Percentiles rank a stretch among this genome's conserved stretches.
These are phyloP conservation scores for Usnea hakonensis DNA, from an alignment of 495 filamentous ascomycete genomes.

Conservation along the genomic window DNA sequence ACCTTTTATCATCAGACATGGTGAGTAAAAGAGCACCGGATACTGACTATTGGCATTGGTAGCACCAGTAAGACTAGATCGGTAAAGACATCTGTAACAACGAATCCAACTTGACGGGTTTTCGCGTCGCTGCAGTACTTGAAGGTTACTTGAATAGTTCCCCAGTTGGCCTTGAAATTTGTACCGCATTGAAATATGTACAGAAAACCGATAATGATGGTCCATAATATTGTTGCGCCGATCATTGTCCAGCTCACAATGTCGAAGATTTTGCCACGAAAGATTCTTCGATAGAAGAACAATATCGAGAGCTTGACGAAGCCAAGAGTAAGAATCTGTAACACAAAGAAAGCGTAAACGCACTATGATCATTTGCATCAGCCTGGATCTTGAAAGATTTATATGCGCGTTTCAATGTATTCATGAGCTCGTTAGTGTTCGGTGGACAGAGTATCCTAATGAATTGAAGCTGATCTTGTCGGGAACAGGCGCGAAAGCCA, in stretches of 20 bases:
- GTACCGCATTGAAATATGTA: neutral
- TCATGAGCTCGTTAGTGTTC: neutral
- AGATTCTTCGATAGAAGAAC: conserved; percentile 8
- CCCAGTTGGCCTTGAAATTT: neutral
- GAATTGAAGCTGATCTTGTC: neutral
- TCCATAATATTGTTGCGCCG: neutral
- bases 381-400: neutral
- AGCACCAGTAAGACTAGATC: neutral
- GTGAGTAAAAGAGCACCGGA: too few relatives aligned
- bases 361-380: neutral
- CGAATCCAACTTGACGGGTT: too few relatives aligned
- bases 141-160: neutral
- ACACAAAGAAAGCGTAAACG: neutral
- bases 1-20: neutral
- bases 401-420: neutral
- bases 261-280: conserved; percentile 6
- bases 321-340: neutral
- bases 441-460: neutral
- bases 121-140: too few relatives aligned
- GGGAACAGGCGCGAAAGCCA: neutral
- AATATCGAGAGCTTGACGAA: neutral
- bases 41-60: neutral
- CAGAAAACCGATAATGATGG: neutral
- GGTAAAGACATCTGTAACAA: neutral
- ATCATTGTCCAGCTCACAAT: conserved; percentile 1